Conservation (phyloP, 257 asterid species). For the Solanum medicagineum region DNA sequence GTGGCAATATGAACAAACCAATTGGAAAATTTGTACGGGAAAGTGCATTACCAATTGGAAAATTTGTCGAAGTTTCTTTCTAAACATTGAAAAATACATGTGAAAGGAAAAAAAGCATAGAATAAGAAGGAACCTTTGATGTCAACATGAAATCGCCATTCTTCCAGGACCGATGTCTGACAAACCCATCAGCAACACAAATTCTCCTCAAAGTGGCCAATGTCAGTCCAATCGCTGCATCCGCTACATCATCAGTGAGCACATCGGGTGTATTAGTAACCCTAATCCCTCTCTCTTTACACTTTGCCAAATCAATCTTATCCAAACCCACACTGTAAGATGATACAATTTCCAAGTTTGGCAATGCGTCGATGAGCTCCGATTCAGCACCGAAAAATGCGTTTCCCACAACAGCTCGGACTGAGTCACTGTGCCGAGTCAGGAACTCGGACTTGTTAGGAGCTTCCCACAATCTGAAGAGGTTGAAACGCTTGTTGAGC, state of each 20-base stretch:
- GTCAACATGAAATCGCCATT: conserved; percentile 28
- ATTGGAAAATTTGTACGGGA: not conserved
- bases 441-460: conserved; percentile 17
- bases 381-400: conserved; percentile 50
- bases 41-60: no score
- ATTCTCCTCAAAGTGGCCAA: conserved; percentile 41
- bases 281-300: conserved; percentile 55
- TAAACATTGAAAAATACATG: not conserved
- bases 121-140: conserved; percentile 24
- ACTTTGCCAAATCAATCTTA: conserved; percentile 50
- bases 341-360: conserved; percentile 58
- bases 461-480: conserved; percentile 44
- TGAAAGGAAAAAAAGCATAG: not conserved
- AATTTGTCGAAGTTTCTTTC: not conserved
- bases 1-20: not conserved
- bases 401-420: conserved; percentile 49
- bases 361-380: conserved; percentile 40
- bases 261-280: conserved; percentile 88
- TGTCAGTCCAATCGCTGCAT: conserved; percentile 42
- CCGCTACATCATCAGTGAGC: conserved; percentile 73
- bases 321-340: conserved; percentile 68
- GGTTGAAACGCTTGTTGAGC: conserved; percentile 49
- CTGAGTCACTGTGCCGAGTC: conserved; percentile 20
- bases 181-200: conserved; percentile 37
- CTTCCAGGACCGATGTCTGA: conserved; percentile 41